A percentile compares a stretch with the other conserved stretches of the same genome.
phyloP scores from a whole-genome alignment of 345 rosid genomes.

The Cardiospermum halicacabum region DNA sequence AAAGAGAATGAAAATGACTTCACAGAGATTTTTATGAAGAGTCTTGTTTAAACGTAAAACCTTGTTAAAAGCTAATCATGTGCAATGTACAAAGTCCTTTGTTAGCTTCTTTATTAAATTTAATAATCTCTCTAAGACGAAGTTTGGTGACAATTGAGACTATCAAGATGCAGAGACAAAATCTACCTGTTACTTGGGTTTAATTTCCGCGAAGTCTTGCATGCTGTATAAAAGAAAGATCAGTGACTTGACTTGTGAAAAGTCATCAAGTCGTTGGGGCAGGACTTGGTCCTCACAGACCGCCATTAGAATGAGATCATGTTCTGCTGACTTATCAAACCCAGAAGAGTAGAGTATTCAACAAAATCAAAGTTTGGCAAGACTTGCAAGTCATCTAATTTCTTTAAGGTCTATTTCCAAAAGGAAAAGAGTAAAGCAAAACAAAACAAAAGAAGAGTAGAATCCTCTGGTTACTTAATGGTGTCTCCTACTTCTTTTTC shows the following conservation, averaged over 20 bases:
- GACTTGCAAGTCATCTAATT: slow-evolving; percentile 12
- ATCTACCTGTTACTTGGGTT: too few relatives aligned
- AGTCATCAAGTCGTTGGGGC: too few relatives aligned
- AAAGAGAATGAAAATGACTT: neutral
- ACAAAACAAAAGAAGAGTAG: neutral
- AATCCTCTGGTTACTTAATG: neutral
- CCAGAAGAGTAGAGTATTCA: neutral
- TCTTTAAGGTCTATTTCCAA: neutral
- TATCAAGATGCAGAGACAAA: too few relatives aligned
- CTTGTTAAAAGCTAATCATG: too few relatives aligned
- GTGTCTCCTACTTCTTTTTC: neutral
- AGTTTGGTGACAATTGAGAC: too few relatives aligned
- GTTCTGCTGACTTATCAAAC: too few relatives aligned
- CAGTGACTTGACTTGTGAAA: neutral
- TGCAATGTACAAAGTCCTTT: too few relatives aligned
- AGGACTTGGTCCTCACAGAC: neutral
- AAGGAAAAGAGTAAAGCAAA: slow-evolving; percentile 2
- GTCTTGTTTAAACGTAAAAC: neutral
- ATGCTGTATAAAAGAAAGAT: too few relatives aligned
- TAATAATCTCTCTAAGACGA: too few relatives aligned
- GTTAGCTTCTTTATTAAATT: too few relatives aligned
- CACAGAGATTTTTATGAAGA: neutral
- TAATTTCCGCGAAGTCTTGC: too few relatives aligned
- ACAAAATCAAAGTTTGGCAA: neutral
- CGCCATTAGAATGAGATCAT: neutral